Base-by-base conservation (phyloP, 371 early-diverging fungal genomes). In the Zopfochytrium polystomum region DNA sequence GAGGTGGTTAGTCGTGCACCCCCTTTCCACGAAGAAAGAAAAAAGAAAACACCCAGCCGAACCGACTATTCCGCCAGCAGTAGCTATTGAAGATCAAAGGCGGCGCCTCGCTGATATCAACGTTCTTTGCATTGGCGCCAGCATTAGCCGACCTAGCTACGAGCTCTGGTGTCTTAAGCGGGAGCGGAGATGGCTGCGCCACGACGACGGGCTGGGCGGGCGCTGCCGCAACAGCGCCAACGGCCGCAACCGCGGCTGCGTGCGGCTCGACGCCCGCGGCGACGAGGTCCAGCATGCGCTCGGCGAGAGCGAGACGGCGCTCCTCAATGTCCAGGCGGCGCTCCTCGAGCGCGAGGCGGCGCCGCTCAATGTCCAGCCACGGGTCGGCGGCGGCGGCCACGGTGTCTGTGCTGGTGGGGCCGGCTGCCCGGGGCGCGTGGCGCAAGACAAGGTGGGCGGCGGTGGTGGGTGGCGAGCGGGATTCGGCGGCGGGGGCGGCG, bases 51-150 rank as follows among this genome's bases (percentile, higher is more conserved):
- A 52, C 6, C 11, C 7, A 33, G 6, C 11, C 32, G 11, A 6
- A 38, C 55, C 35, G 34, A 42, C 55, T 55, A 42, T 55, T 55
- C 9, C 22, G 30, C 55, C 55, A 55, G 43, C 55, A 55, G 26
- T 55, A 55, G 55, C 55, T 55, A 22, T 33, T n/a, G 29, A 47
- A 47, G 9, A 47, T 22, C 25, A 38, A 48, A 26, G 26, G 26
- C 7, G 18, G 11, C 11, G 38, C 38, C 18, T 38, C 18, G 38
- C 18, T 18, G 11, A 18, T 18, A 38, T 38, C 11, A 38, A 18
- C 7, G 38, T 38, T 7, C 38, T 11, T 18, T 7, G 38, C 38
- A 38, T 7, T 38, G 18, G 7, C 38, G 7, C 18, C 38, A 11
- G 18, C 38, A 38, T 7, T 11, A 18, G 7, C 38, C 18, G 38